A percentile compares a stretch with the other conserved stretches of the same genome.
Evolutionary conservation across 495 filamentous ascomycete species (phyloP).

Genomic region (Bathelium albidoporum): DNA sequence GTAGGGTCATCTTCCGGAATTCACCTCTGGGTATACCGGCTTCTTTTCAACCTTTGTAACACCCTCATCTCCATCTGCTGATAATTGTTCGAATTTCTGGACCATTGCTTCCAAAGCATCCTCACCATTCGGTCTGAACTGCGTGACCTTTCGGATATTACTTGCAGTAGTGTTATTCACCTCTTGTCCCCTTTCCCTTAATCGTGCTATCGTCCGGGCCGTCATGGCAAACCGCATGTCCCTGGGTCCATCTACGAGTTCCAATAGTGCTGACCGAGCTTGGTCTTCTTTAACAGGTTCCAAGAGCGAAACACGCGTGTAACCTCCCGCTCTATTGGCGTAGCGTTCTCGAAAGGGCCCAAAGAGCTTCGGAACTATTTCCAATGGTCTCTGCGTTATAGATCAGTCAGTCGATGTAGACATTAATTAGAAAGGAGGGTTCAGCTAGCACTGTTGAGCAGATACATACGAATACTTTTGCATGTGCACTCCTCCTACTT

Average conservation of each 20-base stretch:
- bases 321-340: conserved; percentile 70
- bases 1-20: conserved; percentile 12
- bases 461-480: conserved; percentile 70
- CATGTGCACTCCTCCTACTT: conserved; percentile 51
- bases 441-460: background rate
- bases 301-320: conserved; percentile 85
- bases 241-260: conserved; percentile 87
- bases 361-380: conserved; percentile 78
- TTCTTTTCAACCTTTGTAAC: conserved; percentile 21
- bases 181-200: conserved; percentile 39
- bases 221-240: conserved; percentile 94
- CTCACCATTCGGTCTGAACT: conserved; percentile 58
- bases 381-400: conserved; percentile 44
- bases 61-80: conserved; percentile 33
- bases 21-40: conserved; percentile 23
- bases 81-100: conserved; percentile 34
- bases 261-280: conserved; percentile 81
- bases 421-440: background rate
- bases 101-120: conserved; percentile 60
- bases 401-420: background rate
- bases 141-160: conserved; percentile 81
- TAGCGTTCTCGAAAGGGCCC: conserved; percentile 73
- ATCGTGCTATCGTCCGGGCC: conserved; percentile 61
- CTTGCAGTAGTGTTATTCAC: conserved; percentile 58
- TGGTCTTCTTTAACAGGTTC: conserved; percentile 67